Evolutionary conservation across 2,329 filamentous ascomycete species (phyloP), one percentile per base, ranked within the genome.

Genomic region (Coniosporium tulheliwenetii): DNA sequence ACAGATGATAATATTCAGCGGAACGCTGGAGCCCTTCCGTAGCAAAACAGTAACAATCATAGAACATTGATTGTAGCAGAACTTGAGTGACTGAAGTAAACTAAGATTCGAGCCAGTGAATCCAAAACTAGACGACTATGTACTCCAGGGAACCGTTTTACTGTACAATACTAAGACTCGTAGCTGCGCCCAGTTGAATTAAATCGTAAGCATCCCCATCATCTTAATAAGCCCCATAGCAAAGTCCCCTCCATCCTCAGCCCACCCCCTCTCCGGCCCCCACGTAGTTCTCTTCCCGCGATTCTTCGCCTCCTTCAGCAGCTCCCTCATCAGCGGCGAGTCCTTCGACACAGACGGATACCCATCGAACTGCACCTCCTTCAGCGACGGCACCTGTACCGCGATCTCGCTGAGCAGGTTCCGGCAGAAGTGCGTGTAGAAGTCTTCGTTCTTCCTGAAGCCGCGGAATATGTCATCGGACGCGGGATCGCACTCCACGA

Each of bases 401-500:
- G 85, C 52, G 2, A 85, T 66, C 7, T 62, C 65, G 3, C 61
- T 57, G 5, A 86, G 53, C 26, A 86, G 58, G 1, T 63, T 60
- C 9, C 68, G 62, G 19, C 72, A 77, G 51, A 85, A 86, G 5
- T 57, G 58, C 44, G 84, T 81, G 52, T 84, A 87, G 47, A 81
- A 85, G 1, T 77, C 73, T 19, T 78, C 70, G 1, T 69, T 67
- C 19, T 71, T 69, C 10, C 79, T 70, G 50, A 81, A 86, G 0
- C 79, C 81, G 41, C 73, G 71, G 50, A 83, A 85, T 14, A 76
- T 62, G 26, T 66, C 68, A 48, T 80, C 71, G 40, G 76, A 56
- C 39, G 62, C 81, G 0, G 82, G 81, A 51, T 87, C 82, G 46
- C 72, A 73, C 56, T 86, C 76, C 16, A 85, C 73, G 51, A 82